A percentile compares a stretch with the other conserved stretches of the same genome.
Evolutionary conservation across 2,329 filamentous ascomycete species (phyloP).

Genomic region (Apiospora pterosperma): DNA sequence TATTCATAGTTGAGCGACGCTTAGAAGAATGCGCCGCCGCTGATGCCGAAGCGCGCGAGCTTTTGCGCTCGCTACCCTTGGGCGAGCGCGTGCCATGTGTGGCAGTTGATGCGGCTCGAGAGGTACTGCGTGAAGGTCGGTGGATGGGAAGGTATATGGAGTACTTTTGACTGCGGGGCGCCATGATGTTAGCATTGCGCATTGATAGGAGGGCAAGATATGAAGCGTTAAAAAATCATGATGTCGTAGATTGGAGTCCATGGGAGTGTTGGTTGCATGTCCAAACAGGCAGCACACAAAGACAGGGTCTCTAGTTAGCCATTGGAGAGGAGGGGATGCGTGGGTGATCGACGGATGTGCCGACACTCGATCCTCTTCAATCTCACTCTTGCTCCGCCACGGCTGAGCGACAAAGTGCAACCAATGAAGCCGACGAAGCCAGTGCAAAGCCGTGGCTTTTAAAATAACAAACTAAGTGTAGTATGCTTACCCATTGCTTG

Average conservation of each 20-base stretch:
- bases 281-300: neutral
- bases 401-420: slow-evolving; percentile 5
- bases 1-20: slow-evolving; percentile 95
- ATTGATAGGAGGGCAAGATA: slow-evolving; percentile 2
- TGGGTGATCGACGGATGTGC: slow-evolving; percentile 1
- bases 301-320: neutral
- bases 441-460: neutral
- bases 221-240: neutral
- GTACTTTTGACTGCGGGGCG: slow-evolving; percentile 54
- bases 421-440: slow-evolving; percentile 7
- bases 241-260: neutral
- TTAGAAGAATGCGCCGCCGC: slow-evolving; percentile 60
- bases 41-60: slow-evolving; percentile 43
- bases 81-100: slow-evolving; percentile 58
- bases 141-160: slow-evolving; percentile 63
- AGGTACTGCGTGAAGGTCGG: slow-evolving; percentile 52
- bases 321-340: neutral
- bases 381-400: slow-evolving; percentile 8
- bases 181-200: slow-evolving; percentile 34
- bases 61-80: slow-evolving; percentile 53
- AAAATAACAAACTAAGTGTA: neutral
- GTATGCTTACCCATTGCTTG: slow-evolving; percentile 75
- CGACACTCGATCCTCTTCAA: slow-evolving; percentile 1
- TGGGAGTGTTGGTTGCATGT: neutral
- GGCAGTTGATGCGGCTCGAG: slow-evolving; percentile 61